Base-by-base conservation (phyloP, 805 yeast genomes). In the Candida germanica region DNA sequence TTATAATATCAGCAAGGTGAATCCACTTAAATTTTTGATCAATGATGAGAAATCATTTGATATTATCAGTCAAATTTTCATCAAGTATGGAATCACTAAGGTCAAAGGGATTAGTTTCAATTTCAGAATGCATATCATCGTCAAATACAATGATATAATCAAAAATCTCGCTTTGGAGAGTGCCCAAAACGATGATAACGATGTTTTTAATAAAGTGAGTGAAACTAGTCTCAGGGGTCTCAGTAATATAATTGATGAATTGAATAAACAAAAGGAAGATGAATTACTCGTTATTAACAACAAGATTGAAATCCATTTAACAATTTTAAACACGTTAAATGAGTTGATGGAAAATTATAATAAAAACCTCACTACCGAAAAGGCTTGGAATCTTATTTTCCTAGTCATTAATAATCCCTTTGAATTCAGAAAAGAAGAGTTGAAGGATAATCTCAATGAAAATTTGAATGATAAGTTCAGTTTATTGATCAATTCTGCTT, bases 271-370 rank as follows among this genome's bases (percentile, higher is more conserved):
- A 16, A 25, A 28, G 10, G 26, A n/a, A 15, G 34, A 29, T 13
- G 79, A 75, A 42, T 47, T 67, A 7, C 49, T 72, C 36, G 56
- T 75, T 1, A 61, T 75, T 37, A 76, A 77, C 44, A 73, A 79
- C 21, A 87, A 83, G 46, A 72, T 80, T 2, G 89, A 83, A 35
- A 76, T 87, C 42, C 77, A 82, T 41, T 69, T 83, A 12, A 72
- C 72, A 19, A 59, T 76, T 0, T 62, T 89, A 26, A 72, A 77
- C 19, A 81, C 87, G 0, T 56, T 91, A 34, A 83, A 80, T 51
- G 77, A 71, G 20, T 66, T 89, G n/a, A 68, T 91, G 21, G 94
- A 88, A 49, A 79, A 83, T 47, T 83, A 78, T 52, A 97, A 95
- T 23, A 60, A 68, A 5, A 66, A 81, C 33, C 64, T 66, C 29